phyloP scores from a whole-genome alignment of 148 eudicot species.

The Heliamphora exappendiculata region DNA sequence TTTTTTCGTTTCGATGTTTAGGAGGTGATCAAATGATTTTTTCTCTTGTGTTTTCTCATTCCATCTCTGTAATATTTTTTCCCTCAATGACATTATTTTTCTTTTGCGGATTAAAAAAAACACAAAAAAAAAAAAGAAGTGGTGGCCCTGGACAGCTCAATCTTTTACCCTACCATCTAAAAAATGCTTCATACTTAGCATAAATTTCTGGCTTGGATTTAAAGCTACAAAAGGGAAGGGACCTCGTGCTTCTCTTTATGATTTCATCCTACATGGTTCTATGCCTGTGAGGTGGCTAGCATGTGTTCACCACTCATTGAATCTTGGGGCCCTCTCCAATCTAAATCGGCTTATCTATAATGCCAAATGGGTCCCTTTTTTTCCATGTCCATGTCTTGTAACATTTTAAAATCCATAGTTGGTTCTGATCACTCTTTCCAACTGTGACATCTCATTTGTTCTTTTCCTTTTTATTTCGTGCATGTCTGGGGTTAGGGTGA shows the following conservation, averaged over 20 bases:
- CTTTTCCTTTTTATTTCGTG: background rate
- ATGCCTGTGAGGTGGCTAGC: conserved; percentile 30
- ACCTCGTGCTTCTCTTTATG: conserved; percentile 18
- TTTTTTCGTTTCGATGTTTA: too few relatives aligned
- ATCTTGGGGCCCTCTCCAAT: background rate
- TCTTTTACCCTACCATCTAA: conserved; percentile 13
- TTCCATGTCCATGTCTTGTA: conserved; percentile 3
- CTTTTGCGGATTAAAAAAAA: too few relatives aligned
- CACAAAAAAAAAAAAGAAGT: too few relatives aligned
- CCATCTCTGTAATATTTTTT: too few relatives aligned
- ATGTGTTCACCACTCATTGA: conserved; percentile 21
- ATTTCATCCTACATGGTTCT: conserved; percentile 14
- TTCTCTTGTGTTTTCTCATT: too few relatives aligned
- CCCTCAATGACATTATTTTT: too few relatives aligned
- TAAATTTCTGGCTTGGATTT: conserved; percentile 25
- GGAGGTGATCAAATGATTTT: too few relatives aligned
- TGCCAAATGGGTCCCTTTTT: conserved; percentile 15
- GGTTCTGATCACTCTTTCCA: conserved; percentile 16
- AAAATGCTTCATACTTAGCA: conserved; percentile 15
- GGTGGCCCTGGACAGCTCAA: conserved; percentile 25
- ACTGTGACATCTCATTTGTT: conserved; percentile 17
- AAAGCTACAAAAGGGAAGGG: conserved; percentile 31
- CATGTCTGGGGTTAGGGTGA: conserved; percentile 6
- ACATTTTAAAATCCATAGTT: conserved; percentile 8
- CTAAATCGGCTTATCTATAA: conserved; percentile 6